Base-by-base conservation (phyloP, 78 protist genomes). In the Speleostelium caveatum region DNA sequence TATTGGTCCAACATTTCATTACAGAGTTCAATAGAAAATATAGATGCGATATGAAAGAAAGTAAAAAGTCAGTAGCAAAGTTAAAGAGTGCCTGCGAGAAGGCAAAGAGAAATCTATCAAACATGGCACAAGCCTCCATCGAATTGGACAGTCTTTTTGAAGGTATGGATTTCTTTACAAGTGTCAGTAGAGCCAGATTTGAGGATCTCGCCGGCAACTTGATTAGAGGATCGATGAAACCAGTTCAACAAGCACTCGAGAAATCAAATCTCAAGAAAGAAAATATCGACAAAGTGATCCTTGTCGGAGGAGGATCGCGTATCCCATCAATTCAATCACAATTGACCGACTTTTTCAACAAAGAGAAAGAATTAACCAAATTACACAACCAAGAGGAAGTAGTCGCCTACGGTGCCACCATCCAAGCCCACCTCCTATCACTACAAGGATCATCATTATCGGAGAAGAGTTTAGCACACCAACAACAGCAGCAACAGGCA, bases 301-400 rank as follows among this genome's bases (percentile, higher is more conserved):
- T 99, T 5, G 99, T 99, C 17, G 99, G 99, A 21, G 99, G 99
- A 21, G 97, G 98, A 22, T 97, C 99, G 1, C 98, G 99, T 17
- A 99, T 99, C 79, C 99, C 99, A 73, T 95, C 97, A 86, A 95
- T 99, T 7, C 98, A 96, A 89, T 32, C 45, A 80, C 83, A 80
- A 95, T 97, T 58, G 67, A 96, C 66, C 76, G 78, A 78, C 96
- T 97, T 79, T 96, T 91, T 86, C 97, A 98, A 95, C 71, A 93
- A 83, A 98, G 98, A 42, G 95, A 98, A 89, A 97, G 96, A 21
- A 94, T 85, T 74, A 6, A 61, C 22, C 87, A 92, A 77, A 74
- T 97, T 98, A 32, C 96, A 98, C 96, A 97, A 98, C 96, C 99
- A 99, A 73, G 99, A 99, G 51, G 99, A 98, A 95, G 99, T 99